A percentile compares a stretch with the other conserved stretches of the same genome.
Evolutionary conservation across 768 basidiomycete genomes (phyloP).

Genomic region (Crucibulum laeve): DNA sequence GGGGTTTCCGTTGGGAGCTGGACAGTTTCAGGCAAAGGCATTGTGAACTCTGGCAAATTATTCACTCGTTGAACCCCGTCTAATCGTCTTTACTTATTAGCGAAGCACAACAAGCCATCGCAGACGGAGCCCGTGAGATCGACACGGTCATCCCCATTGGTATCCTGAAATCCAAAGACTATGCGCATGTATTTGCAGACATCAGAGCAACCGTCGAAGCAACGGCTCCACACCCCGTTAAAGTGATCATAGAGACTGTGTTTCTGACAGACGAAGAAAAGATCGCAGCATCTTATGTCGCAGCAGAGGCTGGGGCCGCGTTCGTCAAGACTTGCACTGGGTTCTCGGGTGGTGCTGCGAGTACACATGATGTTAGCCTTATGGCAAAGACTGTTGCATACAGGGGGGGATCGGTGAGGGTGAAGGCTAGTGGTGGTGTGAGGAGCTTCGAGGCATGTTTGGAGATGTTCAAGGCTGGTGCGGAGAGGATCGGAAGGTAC

Average conservation of each 20-base stretch:
- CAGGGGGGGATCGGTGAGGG: constrained; percentile 31
- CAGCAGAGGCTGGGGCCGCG: constrained; percentile 44
- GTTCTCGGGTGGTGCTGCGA: constrained; percentile 44
- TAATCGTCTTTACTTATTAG: constrained; percentile 15
- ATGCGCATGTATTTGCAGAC: constrained; percentile 31
- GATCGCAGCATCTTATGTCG: constrained; percentile 39
- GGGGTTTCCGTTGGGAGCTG: constrained; percentile 48
- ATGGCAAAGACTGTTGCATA: constrained; percentile 36
- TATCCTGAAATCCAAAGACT: constrained; percentile 34
- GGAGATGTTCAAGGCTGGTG: constrained; percentile 44
- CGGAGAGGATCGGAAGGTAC: constrained; percentile 52
- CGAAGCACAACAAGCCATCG: constrained; percentile 41
- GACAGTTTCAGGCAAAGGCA: constrained; percentile 35
- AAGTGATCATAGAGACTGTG: constrained; percentile 50
- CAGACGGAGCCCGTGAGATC: constrained; percentile 44
- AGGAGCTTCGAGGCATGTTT: constrained; percentile 38
- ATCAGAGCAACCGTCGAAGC: constrained; percentile 33
- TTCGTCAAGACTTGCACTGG: constrained; percentile 57
- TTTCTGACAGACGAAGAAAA: constrained; percentile 41
- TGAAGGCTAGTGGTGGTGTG: constrained; percentile 53
- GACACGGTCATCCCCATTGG: constrained; percentile 50
- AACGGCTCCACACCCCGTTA: constrained; percentile 29
- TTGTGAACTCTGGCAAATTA: constrained; percentile 23
- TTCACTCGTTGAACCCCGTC: background rate
- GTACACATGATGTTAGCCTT: constrained; percentile 36